Evolutionary conservation across 306 rosid species (phyloP).

Genomic region (Luffa acutangula): DNA sequence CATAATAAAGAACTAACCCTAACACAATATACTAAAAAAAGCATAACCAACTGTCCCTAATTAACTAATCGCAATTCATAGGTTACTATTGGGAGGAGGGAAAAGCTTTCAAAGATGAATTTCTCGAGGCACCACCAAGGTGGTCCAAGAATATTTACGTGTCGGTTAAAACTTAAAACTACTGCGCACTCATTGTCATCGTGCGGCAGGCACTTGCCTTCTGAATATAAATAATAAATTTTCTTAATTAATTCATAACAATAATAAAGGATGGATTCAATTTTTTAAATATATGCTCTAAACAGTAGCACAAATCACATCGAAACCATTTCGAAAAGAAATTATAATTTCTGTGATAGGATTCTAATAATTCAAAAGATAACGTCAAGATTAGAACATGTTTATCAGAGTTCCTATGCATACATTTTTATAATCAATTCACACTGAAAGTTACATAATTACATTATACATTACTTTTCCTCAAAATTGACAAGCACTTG

Average conservation of each 20-base stretch:
- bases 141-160: background rate
- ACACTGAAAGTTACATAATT: constrained; percentile 8
- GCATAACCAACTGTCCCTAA: background rate
- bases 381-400: background rate
- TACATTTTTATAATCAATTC: background rate
- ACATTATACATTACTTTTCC: background rate
- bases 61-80: background rate
- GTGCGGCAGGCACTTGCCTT: background rate
- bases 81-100: background rate
- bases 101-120: background rate
- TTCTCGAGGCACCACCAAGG: background rate
- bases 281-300: background rate
- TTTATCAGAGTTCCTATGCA: background rate
- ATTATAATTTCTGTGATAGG: background rate
- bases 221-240: background rate
- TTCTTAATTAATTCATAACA: background rate
- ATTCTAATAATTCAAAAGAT: background rate
- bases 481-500: constrained; percentile 5
- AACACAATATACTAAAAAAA: no score
- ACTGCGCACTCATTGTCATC: background rate
- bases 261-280: background rate
- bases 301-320: background rate
- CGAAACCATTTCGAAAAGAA: background rate
- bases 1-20: no score
- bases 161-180: background rate